A percentile compares a stretch with the other conserved stretches of the same genome.
Conservation (phyloP, 2,329 filamentous ascomycete genomes). For the Ceratocystis harringtonii region DNA sequence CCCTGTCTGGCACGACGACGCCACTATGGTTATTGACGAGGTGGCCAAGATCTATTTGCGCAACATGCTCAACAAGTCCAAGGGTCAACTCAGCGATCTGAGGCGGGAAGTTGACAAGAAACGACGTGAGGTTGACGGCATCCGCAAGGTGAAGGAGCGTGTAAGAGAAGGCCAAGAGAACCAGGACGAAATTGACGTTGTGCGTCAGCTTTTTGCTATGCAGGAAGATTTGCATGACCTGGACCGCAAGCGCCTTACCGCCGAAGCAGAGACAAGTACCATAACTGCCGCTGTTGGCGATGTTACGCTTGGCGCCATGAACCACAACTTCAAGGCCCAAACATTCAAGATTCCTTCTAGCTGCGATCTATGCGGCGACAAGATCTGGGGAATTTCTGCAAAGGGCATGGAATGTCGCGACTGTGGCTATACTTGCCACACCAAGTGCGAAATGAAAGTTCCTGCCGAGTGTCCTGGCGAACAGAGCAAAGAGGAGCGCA, state of each 20-base stretch:
- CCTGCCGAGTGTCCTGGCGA: slow-evolving; percentile 91
- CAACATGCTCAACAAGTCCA: slow-evolving; percentile 84
- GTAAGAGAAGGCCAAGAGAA: slow-evolving; percentile 76
- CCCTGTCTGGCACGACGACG: slow-evolving; percentile 93
- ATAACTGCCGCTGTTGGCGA: slow-evolving; percentile 88
- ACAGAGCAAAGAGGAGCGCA: slow-evolving; percentile 84
- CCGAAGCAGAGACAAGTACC: slow-evolving; percentile 83
- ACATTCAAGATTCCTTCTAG: slow-evolving; percentile 99
- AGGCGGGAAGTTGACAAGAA: slow-evolving; percentile 76
- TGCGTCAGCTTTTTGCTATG: slow-evolving; percentile 65
- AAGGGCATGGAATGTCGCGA: slow-evolving; percentile 95
- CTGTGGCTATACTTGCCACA: slow-evolving; percentile 95
- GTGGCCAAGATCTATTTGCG: slow-evolving; percentile 77
- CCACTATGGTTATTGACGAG: slow-evolving; percentile 72
- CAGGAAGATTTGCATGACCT: slow-evolving; percentile 76
- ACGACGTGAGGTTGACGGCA: slow-evolving; percentile 64
- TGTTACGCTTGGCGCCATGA: slow-evolving; percentile 78
- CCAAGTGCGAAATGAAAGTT: slow-evolving; percentile 98
- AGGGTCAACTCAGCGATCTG: slow-evolving; percentile 64
- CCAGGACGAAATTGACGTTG: slow-evolving; percentile 73
- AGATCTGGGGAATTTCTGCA: slow-evolving; percentile 91
- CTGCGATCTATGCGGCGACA: slow-evolving; percentile 88
- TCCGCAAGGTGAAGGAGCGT: slow-evolving; percentile 57
- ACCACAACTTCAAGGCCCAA: slow-evolving; percentile 96
- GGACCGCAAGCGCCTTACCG: slow-evolving; percentile 69